Percentiles rank a stretch among this genome's conserved stretches.
phyloP scores from a whole-genome alignment of 768 basidiomycete species.

The Hysterangium stoloniferum region DNA sequence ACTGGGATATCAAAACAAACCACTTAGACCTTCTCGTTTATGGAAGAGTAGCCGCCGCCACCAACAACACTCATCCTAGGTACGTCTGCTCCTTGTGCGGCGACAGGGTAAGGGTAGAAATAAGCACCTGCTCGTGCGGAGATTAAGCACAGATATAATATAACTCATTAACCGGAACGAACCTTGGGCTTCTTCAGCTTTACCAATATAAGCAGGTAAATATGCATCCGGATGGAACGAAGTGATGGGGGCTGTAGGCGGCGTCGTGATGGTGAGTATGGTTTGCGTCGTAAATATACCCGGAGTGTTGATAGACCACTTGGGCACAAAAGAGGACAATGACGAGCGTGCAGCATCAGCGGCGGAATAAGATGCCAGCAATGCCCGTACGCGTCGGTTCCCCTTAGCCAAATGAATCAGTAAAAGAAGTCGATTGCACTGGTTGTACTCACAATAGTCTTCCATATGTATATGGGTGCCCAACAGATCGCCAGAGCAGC shows the following conservation, averaged over 20 bases:
- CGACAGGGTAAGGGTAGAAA: conserved; percentile 6
- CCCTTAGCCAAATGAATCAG: conserved; percentile 27
- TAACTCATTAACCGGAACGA: background rate
- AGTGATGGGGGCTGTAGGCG: conserved; percentile 24
- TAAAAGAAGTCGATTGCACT: background rate
- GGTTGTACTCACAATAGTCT: conserved; percentile 29
- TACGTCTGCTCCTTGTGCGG: background rate
- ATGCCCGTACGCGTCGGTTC: conserved; percentile 28
- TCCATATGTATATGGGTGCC: conserved; percentile 40
- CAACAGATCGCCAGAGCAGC: conserved; percentile 32
- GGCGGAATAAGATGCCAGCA: conserved; percentile 24
- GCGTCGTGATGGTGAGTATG: conserved; percentile 32
- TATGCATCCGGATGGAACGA: conserved; percentile 35
- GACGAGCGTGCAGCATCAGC: conserved; percentile 35
- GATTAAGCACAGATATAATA: background rate
- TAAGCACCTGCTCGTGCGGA: background rate
- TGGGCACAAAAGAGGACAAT: conserved; percentile 23
- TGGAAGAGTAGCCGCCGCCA: background rate
- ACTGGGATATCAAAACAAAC: no score
- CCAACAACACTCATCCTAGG: conserved; percentile 9
- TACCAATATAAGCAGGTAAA: conserved; percentile 26
- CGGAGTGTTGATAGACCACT: conserved; percentile 37
- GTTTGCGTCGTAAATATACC: conserved; percentile 30
- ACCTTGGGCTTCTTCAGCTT: conserved; percentile 1
- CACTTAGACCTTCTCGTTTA: conserved; percentile 3